Evolutionary conservation across 169 alveolate genomes (phyloP).

Genomic region (Eimeria maxima): DNA sequence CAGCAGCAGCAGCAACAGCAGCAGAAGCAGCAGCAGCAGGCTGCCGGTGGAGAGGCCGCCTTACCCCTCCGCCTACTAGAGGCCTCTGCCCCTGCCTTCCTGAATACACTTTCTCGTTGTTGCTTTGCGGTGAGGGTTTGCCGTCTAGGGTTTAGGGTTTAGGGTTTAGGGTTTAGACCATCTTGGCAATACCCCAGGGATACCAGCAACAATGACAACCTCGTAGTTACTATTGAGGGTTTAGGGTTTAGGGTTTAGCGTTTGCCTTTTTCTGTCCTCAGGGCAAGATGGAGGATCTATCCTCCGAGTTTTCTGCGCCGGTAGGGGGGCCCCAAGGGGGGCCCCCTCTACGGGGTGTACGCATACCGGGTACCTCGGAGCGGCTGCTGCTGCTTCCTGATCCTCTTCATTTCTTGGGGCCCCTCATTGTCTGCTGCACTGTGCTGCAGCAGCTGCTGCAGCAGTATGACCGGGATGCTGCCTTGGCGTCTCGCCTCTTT

Average conservation of each 20-base stretch:
- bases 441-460: constrained; percentile 18
- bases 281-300: neutral
- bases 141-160: too few species aligned
- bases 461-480: neutral
- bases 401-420: neutral
- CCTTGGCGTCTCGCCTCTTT: neutral
- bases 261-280: neutral
- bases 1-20: constrained; percentile 17
- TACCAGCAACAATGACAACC: too few species aligned
- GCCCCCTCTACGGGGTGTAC: too few species aligned
- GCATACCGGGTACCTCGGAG: too few species aligned
- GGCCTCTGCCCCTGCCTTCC: constrained; percentile 18
- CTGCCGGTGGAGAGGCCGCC: neutral
- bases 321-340: neutral
- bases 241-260: too few species aligned
- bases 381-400: neutral
- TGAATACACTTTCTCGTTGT: neutral
- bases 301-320: neutral
- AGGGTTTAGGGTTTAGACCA: too few species aligned
- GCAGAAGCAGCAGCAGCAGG: neutral
- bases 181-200: too few species aligned
- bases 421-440: neutral
- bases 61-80: neutral
- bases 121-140: neutral
- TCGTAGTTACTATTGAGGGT: too few species aligned